phyloP scores from a whole-genome alignment of 2,329 filamentous ascomycete species.

The Talaromyces sp. region DNA sequence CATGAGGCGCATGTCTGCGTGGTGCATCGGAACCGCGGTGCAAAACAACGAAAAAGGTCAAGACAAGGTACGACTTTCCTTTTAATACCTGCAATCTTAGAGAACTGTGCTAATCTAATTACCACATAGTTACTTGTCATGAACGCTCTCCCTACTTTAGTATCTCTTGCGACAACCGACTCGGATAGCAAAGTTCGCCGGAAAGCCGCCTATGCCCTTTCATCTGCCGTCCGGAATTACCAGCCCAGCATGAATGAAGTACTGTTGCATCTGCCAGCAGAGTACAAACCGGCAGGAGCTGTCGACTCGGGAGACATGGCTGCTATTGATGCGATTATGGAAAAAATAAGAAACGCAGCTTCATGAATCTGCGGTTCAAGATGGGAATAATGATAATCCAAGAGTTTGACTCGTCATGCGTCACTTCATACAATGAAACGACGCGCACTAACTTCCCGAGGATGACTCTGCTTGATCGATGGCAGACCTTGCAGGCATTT shows the following conservation, averaged over 20 bases:
- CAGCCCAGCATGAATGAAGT: constrained; percentile 65
- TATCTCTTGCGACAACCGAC: constrained; percentile 58
- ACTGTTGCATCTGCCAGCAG: constrained; percentile 62
- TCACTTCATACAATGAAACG: neutral
- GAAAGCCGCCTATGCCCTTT: constrained; percentile 87
- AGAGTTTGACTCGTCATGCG: neutral
- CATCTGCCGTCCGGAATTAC: constrained; percentile 80
- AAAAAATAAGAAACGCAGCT: constrained; percentile 52
- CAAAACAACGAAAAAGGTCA: constrained; percentile 91
- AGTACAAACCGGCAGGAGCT: constrained; percentile 52
- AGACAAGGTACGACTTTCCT: constrained; percentile 53
- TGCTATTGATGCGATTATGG: constrained; percentile 69
- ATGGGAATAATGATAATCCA: neutral
- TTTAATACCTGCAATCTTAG: constrained; percentile 40
- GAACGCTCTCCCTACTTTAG: constrained; percentile 66
- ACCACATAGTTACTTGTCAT: constrained; percentile 45
- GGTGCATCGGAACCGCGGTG: constrained; percentile 89
- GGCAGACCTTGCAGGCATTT: neutral
- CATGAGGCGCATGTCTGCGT: constrained; percentile 79
- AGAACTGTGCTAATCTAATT: neutral
- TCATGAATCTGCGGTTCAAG: constrained; percentile 7
- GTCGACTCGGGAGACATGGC: constrained; percentile 88
- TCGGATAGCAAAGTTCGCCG: constrained; percentile 62
- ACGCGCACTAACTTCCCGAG: neutral
- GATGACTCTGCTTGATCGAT: neutral